Base-by-base conservation (phyloP, 768 basidiomycete genomes). In the Saitozyma podzolica region DNA sequence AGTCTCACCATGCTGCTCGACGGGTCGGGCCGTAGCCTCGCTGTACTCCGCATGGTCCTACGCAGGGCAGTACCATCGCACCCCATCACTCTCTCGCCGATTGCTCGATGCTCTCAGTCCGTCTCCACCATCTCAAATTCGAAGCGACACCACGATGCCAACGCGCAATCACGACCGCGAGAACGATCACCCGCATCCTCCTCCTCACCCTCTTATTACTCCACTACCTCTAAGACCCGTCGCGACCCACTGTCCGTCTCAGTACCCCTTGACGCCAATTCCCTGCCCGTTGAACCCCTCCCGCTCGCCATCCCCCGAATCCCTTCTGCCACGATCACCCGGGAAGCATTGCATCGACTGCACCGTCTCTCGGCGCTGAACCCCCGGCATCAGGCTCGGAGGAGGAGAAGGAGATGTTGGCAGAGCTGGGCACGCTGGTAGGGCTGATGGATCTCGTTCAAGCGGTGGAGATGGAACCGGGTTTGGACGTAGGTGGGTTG, bases 401-500 rank as follows among this genome's bases (percentile, higher is more conserved):
- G 14, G 74, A 71, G 56, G 72, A 76, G 61, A 13, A 29, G 17
- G 40, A 56, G 19, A 56, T 76, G 8, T 54, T 73, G 0, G 20
- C 52, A 2, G 74, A 63, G 9, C 50, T 76, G 40, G 55, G 53
- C 20, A 66, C 57, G 9, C 53, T 76, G 45, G 53, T 76, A 3
- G 58, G 60, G 2, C 49, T 76, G 1, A 76, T 73, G 74, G 72
- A 76, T 13, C 17, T 62, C 9, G 72, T 76, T 53, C 67, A 73
- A 45, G 59, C 45, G 3, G 69, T 76, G 6, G 52, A 66, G 29
- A 54, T 76, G 19, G 58, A 56, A 29, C 40, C 52, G 29, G 59
- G 62, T 13, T 51, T 43, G 19, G 49, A 49, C 8, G n/a, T 65
- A 14, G 53, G 63, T 6, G 61, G 50, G 6, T 48, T 75, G 50